Evolutionary conservation across 2,329 filamentous ascomycete species (phyloP).

Genomic region (Scedosporium minutisporum): DNA sequence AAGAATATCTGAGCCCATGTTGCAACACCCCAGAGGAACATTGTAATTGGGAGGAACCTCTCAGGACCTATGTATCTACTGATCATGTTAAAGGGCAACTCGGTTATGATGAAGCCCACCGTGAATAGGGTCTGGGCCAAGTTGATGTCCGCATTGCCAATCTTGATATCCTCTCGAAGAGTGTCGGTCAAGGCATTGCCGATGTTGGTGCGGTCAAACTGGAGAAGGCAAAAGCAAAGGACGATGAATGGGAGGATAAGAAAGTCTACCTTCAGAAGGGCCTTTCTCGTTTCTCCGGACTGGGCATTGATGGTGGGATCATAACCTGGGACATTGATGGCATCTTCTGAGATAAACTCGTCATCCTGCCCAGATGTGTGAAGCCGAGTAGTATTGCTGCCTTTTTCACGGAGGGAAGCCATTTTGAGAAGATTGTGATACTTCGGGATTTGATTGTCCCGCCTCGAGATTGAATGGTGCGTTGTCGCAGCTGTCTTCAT

Average conservation of each 20-base stretch:
- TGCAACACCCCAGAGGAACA: slow-evolving; percentile 20
- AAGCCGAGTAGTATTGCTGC: background rate
- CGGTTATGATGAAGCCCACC: slow-evolving; percentile 36
- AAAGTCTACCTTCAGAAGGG: slow-evolving; percentile 17
- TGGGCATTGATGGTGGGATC: slow-evolving; percentile 11
- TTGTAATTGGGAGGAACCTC: slow-evolving; percentile 18
- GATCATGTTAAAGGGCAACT: slow-evolving; percentile 22
- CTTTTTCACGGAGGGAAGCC: background rate
- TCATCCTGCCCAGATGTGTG: too few relatives aligned
- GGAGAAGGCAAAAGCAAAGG: slow-evolving; percentile 22
- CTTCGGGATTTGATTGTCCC: background rate
- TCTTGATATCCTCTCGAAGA: slow-evolving; percentile 35
- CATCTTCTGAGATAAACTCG: slow-evolving; percentile 1
- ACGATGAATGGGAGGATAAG: slow-evolving; percentile 20
- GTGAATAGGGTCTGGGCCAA: slow-evolving; percentile 41
- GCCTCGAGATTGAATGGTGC: too few relatives aligned
- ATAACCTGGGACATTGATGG: slow-evolving; percentile 16
- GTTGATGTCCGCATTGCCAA: slow-evolving; percentile 41
- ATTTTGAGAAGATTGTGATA: background rate
- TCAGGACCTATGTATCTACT: slow-evolving; percentile 18
- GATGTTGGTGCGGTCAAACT: slow-evolving; percentile 29
- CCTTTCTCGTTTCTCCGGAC: slow-evolving; percentile 9
- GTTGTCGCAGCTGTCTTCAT: too few relatives aligned
- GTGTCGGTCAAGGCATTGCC: slow-evolving; percentile 42
- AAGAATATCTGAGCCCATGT: slow-evolving; percentile 20